A percentile compares a stretch with the other conserved stretches of the same genome.
Conservation (phyloP, 1,284 basidiomycete genomes). For the Tylopilus sp. region DNA sequence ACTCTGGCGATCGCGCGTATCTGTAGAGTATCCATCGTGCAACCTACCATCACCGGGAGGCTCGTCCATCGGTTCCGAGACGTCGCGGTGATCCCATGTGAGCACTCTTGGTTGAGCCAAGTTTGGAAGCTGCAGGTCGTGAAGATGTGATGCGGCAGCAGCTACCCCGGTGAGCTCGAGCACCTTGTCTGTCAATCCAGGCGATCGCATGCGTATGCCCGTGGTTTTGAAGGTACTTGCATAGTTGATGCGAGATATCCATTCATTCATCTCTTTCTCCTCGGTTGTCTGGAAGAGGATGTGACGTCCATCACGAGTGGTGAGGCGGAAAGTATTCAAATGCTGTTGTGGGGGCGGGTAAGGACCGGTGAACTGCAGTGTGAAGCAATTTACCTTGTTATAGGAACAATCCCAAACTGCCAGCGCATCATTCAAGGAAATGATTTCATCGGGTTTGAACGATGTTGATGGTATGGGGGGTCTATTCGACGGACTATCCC, state of each 20-base stretch:
- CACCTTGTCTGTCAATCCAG: slow-evolving; percentile 63
- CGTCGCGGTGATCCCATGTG: slow-evolving; percentile 44
- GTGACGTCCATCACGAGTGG: slow-evolving; percentile 72
- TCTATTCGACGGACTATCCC: slow-evolving; percentile 41
- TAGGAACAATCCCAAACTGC: slow-evolving; percentile 79
- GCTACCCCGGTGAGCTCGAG: slow-evolving; percentile 76
- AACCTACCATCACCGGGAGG: slow-evolving; percentile 12
- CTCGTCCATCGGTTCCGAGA: slow-evolving; percentile 4
- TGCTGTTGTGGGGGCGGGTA: slow-evolving; percentile 42
- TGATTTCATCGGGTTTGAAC: slow-evolving; percentile 83
- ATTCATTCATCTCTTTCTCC: slow-evolving; percentile 80
- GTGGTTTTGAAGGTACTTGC: slow-evolving; percentile 87
- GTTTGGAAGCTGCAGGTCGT: slow-evolving; percentile 48
- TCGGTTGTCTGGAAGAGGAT: slow-evolving; percentile 74
- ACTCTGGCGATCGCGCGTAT: slow-evolving; percentile 31
- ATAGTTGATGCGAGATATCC: slow-evolving; percentile 93
- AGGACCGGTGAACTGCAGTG: slow-evolving; percentile 1
- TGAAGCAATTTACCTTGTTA: slow-evolving; percentile 50
- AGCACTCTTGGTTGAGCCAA: slow-evolving; percentile 37
- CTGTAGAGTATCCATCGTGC: slow-evolving; percentile 21
- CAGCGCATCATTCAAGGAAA: slow-evolving; percentile 74
- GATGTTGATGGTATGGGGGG: slow-evolving; percentile 50
- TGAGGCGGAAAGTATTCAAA: slow-evolving; percentile 72
- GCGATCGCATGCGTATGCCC: slow-evolving; percentile 78
- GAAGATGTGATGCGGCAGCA: slow-evolving; percentile 75